These are phyloP conservation scores for Knoxia roxburghii DNA, from an alignment of 257 asterid genomes.

Conservation along the genomic window DNA sequence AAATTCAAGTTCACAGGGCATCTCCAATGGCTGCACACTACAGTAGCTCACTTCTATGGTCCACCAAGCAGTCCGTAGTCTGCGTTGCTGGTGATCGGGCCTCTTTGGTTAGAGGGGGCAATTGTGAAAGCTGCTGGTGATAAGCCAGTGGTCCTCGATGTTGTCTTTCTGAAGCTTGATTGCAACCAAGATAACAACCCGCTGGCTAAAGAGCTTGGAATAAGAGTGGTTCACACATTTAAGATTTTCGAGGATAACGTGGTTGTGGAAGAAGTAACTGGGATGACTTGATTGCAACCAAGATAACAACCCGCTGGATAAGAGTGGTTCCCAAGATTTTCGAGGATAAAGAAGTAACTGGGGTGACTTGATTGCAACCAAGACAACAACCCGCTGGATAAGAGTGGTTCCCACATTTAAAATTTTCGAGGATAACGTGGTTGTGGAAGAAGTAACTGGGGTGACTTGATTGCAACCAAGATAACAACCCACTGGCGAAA, in stretches of 20 bases:
- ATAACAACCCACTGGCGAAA: too few species aligned
- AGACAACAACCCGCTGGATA: too few species aligned
- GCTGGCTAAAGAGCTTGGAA: too few species aligned
- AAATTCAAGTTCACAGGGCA: conserved; percentile 44
- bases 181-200: conserved; percentile 89
- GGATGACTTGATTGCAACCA: conserved; percentile 96
- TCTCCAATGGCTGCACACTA: conserved; percentile 40
- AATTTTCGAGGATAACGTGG: too few species aligned
- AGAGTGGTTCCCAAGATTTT: too few species aligned
- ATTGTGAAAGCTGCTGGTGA: conserved; percentile 70
- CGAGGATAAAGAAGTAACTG: too few species aligned
- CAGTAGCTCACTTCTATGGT: conserved; percentile 22
- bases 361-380: conserved; percentile 96
- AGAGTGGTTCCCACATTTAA: too few species aligned
- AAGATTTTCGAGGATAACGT: too few species aligned
- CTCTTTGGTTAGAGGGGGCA: conserved; percentile 44
- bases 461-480: conserved; percentile 94
- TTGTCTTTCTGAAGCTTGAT: conserved; percentile 83
- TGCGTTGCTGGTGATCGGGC: conserved; percentile 46
- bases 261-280: too few species aligned
- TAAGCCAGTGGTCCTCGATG: conserved; percentile 69
- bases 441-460: too few species aligned
- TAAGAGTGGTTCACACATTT: too few species aligned
- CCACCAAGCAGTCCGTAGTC: conserved; percentile 37
- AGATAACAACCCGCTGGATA: too few species aligned